Evolutionary conservation across 2,329 filamentous ascomycete species (phyloP), one percentile per base, ranked within the genome.

Genomic region (Passalora sequoiae): DNA sequence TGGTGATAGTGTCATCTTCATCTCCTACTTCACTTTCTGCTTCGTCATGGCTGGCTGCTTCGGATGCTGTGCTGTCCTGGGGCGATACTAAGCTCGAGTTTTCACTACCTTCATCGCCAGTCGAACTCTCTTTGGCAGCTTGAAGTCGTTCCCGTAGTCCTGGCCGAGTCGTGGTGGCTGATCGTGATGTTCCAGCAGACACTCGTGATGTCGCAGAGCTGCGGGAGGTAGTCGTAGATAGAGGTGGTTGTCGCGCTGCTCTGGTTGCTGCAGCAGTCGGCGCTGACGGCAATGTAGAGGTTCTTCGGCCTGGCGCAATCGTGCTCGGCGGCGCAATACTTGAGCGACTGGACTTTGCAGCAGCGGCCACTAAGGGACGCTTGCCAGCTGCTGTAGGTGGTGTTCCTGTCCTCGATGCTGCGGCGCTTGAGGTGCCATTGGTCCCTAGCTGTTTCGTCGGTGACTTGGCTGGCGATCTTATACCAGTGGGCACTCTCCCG

Each of bases 391-490:
- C 80, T 29, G n/a, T n/a, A n/a, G 80, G 76, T 1, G 84, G 80
- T 2, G 81, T 86, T 28, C 69, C 76, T 9, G 80, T 86, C 55
- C 82, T 72, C 29, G 83, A 83, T 1, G 73, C 77, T 2, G 74
- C 69, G 4, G 74, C 64, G 54, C 76, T 81, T 1, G 81, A 77
- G 3, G 68, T 66, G 1, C 80, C 54, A 47, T 55, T 58, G 12
- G 46, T 68, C 27, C 65, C 72, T 33, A 85, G 64, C 56, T 86
- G 83, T 60, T 92, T 92, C 3, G 83, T 86, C 1, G 86, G 86
- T 1, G 85, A 89, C 58, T 86, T 89, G 1, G 78, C 82, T 2
- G 86, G 85, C 46, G 83, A 88, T 81, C 89, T 59, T 28, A 54
- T 29, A 46, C 79, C 72, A 59, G 78, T 83, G 10, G 48, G 59